A percentile compares a stretch with the other conserved stretches of the same genome.
Evolutionary conservation across 106 monocot species (phyloP).

Genomic region (Platanthera zijinensis): DNA sequence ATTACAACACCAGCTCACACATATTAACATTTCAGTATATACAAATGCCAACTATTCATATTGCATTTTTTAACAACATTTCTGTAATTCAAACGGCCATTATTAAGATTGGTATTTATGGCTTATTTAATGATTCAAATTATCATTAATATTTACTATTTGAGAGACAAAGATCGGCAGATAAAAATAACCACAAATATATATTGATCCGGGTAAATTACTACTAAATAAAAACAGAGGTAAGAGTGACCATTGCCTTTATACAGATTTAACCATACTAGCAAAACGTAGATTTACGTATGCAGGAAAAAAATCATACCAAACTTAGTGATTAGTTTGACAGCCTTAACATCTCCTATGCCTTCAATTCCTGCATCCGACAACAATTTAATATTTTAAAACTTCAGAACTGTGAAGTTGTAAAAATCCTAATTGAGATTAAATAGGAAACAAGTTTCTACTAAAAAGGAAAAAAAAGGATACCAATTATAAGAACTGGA

Average conservation of each 20-base stretch:
- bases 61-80: not conserved
- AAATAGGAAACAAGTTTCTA: not conserved
- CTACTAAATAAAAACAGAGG: not conserved
- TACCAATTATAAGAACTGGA: not conserved
- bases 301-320: conserved; percentile 34
- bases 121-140: conserved; percentile 3
- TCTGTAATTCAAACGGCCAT: not conserved
- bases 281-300: not conserved
- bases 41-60: not conserved
- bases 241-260: not conserved
- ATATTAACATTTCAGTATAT: not conserved
- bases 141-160: not conserved
- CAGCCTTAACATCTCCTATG: conserved; percentile 62
- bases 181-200: not conserved
- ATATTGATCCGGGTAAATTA: too few relatives aligned
- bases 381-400: conserved; percentile 5
- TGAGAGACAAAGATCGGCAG: not conserved
- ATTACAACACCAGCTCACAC: not conserved
- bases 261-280: not conserved
- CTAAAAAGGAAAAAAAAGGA: conserved; percentile 3
- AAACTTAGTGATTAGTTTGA: conserved; percentile 73
- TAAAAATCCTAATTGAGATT: not conserved
- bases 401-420: not conserved
- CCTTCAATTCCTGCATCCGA: conserved; percentile 72
- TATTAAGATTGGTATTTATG: not conserved